Evolutionary conservation across 495 filamentous ascomycete genomes (phyloP).

Genomic region (Hyaloscypha variabilis): DNA sequence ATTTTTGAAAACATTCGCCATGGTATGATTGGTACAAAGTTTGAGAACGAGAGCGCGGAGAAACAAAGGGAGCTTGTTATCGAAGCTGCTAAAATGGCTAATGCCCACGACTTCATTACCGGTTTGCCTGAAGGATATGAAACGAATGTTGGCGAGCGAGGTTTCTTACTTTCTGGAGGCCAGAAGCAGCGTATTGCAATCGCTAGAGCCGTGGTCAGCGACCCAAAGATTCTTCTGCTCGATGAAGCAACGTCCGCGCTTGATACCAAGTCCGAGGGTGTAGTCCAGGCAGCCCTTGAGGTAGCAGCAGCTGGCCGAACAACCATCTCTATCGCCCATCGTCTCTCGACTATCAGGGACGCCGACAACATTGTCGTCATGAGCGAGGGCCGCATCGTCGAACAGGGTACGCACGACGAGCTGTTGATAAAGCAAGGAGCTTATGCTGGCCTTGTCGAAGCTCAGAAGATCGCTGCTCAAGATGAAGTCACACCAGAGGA

Average conservation of each 20-base stretch:
- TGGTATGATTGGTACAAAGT: constrained; percentile 83
- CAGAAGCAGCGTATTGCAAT: constrained; percentile 93
- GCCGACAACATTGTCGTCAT: constrained; percentile 97
- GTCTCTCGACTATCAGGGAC: constrained; percentile 89
- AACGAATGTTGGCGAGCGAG: constrained; percentile 93
- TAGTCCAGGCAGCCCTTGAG: constrained; percentile 92
- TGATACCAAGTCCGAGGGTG: constrained; percentile 94
- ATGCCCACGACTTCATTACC: constrained; percentile 89
- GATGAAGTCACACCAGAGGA: constrained; percentile 55
- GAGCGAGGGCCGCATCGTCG: constrained; percentile 80
- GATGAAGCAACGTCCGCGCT: constrained; percentile 94
- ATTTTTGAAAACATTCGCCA: constrained; percentile 86
- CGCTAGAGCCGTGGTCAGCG: constrained; percentile 86
- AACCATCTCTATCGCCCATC: constrained; percentile 94
- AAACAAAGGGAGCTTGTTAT: constrained; percentile 69
- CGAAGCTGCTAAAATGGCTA: constrained; percentile 85
- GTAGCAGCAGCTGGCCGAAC: constrained; percentile 87
- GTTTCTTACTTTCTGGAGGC: constrained; percentile 88
- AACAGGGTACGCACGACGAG: constrained; percentile 81
- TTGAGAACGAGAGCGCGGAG: constrained; percentile 66
- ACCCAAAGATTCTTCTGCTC: constrained; percentile 93
- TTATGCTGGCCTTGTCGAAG: constrained; percentile 79
- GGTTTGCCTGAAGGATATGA: constrained; percentile 87
- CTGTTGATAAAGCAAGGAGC: constrained; percentile 62
- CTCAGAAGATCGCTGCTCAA: constrained; percentile 73